Conservation (phyloP, 306 rosid genomes). For the Medicago ruthenica region DNA sequence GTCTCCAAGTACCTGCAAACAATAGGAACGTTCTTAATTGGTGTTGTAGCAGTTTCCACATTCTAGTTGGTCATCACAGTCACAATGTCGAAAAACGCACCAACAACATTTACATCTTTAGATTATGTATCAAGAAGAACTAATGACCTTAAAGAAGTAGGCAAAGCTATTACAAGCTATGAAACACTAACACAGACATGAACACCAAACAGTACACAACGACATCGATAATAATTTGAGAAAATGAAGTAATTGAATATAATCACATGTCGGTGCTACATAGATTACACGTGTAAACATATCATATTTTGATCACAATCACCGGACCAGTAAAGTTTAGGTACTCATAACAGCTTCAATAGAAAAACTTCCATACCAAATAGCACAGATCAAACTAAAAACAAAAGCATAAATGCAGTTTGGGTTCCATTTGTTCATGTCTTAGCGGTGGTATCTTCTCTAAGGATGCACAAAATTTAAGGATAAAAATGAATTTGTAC, state of each 20-base stretch:
- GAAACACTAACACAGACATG: neutral
- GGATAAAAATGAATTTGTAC: neutral
- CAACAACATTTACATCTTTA: no score
- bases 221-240: neutral
- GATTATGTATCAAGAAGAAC: neutral
- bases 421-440: neutral
- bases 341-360: no score
- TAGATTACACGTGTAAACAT: no score
- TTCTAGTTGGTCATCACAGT: neutral
- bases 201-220: neutral
- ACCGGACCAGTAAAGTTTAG: no score
- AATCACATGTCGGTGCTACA: neutral
- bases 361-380: no score
- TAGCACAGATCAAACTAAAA: no score
- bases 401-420: neutral
- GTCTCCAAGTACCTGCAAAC: conserved; percentile 77
- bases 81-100: neutral
- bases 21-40: conserved; percentile 16
- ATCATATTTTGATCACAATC: no score
- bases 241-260: neutral
- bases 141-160: neutral
- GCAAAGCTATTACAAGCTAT: neutral
- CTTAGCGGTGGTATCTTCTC: neutral
- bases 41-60: neutral
- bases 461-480: neutral